A percentile compares a stretch with the other conserved stretches of the same genome.
Conservation (phyloP, 768 basidiomycete genomes). For the Lyophyllum shimeji region DNA sequence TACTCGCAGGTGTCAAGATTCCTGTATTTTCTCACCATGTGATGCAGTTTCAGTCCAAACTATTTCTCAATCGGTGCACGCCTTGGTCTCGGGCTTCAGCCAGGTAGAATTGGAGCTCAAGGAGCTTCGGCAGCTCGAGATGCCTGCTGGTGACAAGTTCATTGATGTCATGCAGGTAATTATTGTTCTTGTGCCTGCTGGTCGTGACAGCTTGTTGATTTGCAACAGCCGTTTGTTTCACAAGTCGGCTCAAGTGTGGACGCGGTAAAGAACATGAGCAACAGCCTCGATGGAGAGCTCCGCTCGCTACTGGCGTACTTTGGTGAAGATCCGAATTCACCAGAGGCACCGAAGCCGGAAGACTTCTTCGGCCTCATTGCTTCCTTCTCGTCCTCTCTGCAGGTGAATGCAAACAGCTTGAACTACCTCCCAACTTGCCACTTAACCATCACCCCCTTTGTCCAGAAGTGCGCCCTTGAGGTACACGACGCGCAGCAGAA, state of each 20-base stretch:
- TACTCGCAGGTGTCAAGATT: conserved; percentile 15
- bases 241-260: conserved; percentile 53
- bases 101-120: conserved; percentile 59
- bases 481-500: conserved; percentile 53
- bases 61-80: conserved; percentile 56
- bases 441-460: neutral
- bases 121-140: conserved; percentile 31
- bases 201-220: neutral
- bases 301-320: conserved; percentile 65
- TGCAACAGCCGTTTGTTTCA: conserved; percentile 45
- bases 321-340: conserved; percentile 68
- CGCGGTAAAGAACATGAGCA: conserved; percentile 64
- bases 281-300: conserved; percentile 59
- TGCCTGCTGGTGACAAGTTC: conserved; percentile 58
- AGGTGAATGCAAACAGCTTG: conserved; percentile 40
- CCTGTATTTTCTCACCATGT: neutral
- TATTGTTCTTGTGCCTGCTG: neutral
- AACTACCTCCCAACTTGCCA: neutral
- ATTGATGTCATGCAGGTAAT: conserved; percentile 66
- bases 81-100: conserved; percentile 53
- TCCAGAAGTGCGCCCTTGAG: conserved; percentile 70
- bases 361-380: conserved; percentile 77
- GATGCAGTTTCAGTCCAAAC: conserved; percentile 73
- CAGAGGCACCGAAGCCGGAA: conserved; percentile 72
- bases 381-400: conserved; percentile 73